Conservation (phyloP, 148 eudicot species). For the Diospyros kaki region DNA sequence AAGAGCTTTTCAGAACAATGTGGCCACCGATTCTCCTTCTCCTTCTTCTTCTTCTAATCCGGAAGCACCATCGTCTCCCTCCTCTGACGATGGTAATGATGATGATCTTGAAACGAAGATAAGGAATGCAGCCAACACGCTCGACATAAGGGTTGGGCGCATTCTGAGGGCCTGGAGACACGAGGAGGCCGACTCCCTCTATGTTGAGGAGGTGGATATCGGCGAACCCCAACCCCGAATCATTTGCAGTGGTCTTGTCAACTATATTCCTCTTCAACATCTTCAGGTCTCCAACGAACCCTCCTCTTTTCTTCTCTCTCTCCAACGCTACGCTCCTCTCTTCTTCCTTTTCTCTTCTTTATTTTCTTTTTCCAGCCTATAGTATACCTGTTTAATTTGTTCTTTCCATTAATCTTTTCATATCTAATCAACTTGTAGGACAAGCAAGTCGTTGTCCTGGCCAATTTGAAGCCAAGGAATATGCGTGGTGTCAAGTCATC, state of each 20-base stretch:
- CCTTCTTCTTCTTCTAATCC: background rate
- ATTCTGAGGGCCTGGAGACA: conserved; percentile 73
- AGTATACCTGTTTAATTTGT: too few species aligned
- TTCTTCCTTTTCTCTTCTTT: too few species aligned
- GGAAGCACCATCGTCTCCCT: conserved; percentile 9
- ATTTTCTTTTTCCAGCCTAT: too few species aligned
- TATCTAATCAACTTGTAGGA: conserved; percentile 40
- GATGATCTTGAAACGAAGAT: conserved; percentile 9
- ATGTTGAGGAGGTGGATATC: conserved; percentile 87
- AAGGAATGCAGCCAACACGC: conserved; percentile 42
- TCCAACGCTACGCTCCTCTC: too few species aligned
- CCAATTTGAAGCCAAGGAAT: conserved; percentile 93
- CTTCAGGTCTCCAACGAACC: conserved; percentile 47
- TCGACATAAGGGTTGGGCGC: conserved; percentile 79
- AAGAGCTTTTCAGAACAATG: conserved; percentile 5
- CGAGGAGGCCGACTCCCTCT: conserved; percentile 79
- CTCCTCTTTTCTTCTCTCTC: background rate
- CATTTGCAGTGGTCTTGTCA: conserved; percentile 95
- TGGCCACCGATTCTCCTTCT: background rate
- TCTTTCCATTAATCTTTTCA: background rate
- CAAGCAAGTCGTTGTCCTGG: conserved; percentile 70
- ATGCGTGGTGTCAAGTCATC: conserved; percentile 89
- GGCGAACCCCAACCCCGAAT: conserved; percentile 70
- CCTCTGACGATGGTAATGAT: conserved; percentile 11
- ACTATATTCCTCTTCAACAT: conserved; percentile 52